phyloP scores from a whole-genome alignment of 2,329 filamentous ascomycete species.

The Remersonia thermophila region DNA sequence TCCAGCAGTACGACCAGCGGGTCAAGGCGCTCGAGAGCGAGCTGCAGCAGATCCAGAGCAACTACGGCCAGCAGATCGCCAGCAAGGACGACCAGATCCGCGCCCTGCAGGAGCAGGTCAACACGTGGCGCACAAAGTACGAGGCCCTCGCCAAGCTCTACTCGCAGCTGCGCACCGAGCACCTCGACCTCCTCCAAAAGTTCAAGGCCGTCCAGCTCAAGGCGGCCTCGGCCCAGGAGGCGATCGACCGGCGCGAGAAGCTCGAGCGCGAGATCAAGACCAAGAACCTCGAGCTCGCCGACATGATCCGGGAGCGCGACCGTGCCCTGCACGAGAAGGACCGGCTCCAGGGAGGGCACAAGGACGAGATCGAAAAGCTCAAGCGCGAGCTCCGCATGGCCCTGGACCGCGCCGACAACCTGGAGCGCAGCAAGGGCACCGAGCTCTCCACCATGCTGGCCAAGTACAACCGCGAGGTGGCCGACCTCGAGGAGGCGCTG shows the following conservation, averaged over 20 bases:
- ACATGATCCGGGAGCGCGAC: constrained; percentile 96
- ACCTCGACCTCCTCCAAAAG: constrained; percentile 86
- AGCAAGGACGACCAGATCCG: constrained; percentile 93
- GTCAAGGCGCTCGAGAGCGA: constrained; percentile 90
- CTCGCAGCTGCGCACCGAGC: constrained; percentile 88
- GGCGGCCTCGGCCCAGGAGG: constrained; percentile 91
- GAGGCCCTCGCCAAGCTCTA: constrained; percentile 94
- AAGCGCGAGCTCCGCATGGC: constrained; percentile 89
- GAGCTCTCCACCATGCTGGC: constrained; percentile 89
- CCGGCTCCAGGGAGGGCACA: constrained; percentile 69
- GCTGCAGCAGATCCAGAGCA: constrained; percentile 67
- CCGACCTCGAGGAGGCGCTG: constrained; percentile 86
- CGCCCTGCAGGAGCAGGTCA: constrained; percentile 89
- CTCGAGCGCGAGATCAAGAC: constrained; percentile 96
- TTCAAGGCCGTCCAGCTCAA: constrained; percentile 95
- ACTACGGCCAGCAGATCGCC: constrained; percentile 69
- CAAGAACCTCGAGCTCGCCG: constrained; percentile 95
- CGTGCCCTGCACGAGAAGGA: constrained; percentile 89
- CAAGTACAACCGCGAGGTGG: constrained; percentile 95
- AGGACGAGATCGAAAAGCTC: constrained; percentile 88
- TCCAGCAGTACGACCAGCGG: constrained; percentile 90
- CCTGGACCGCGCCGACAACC: constrained; percentile 79
- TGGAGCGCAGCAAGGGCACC: constrained; percentile 85
- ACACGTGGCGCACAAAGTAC: constrained; percentile 95
- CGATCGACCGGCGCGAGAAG: constrained; percentile 88